Conservation (phyloP, 2,329 filamentous ascomycete species). For the Apiospora hydei region DNA sequence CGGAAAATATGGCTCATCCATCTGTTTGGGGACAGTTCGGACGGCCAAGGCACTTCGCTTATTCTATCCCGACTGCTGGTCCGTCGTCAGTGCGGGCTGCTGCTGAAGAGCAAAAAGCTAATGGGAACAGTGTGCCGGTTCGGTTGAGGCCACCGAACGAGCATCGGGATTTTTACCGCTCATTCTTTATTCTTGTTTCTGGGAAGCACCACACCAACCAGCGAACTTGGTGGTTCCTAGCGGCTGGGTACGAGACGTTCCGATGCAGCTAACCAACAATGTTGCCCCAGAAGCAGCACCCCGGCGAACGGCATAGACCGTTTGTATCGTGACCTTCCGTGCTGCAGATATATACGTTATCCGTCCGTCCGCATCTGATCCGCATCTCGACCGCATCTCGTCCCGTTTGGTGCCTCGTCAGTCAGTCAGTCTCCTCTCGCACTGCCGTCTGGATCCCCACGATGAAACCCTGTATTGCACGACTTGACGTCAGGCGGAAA, state of each 20-base stretch:
- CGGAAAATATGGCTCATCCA: neutral
- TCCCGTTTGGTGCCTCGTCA: neutral
- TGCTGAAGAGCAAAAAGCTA: neutral
- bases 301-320: neutral
- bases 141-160: constrained; percentile 10
- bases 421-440: neutral
- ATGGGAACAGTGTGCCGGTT: neutral
- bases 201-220: neutral
- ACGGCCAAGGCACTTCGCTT: constrained; percentile 1
- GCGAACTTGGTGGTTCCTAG: neutral
- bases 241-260: neutral
- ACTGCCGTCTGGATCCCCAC: neutral
- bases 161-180: constrained; percentile 1
- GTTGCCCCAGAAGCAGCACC: neutral
- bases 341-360: neutral
- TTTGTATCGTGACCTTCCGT: neutral
- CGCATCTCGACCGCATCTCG: neutral
- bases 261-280: neutral
- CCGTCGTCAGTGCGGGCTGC: neutral
- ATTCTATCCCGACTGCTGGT: constrained; percentile 12
- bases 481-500: neutral
- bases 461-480: neutral
- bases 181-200: neutral
- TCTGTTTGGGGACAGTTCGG: constrained; percentile 1
- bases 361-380: neutral